Evolutionary conservation across 2,329 filamentous ascomycete species (phyloP).

Genomic region (Chaetomium strumarium): DNA sequence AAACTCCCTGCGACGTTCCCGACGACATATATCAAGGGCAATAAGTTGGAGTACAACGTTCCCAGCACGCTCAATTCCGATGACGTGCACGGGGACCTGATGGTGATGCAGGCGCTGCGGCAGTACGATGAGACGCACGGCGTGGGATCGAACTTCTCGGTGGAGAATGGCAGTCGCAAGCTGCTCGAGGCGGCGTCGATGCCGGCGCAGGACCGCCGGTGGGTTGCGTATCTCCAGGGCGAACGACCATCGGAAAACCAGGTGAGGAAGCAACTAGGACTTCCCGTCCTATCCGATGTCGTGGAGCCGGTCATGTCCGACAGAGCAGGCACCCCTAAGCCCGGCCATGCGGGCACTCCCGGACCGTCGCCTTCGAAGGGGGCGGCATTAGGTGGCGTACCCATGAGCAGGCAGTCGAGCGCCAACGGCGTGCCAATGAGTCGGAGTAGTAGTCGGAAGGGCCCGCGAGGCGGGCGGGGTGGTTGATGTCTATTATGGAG

Average conservation of each 20-base stretch:
- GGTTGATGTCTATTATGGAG: slow-evolving; percentile 3
- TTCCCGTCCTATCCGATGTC: slow-evolving; percentile 32
- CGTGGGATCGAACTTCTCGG: slow-evolving; percentile 50
- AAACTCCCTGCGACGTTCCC: slow-evolving; percentile 54
- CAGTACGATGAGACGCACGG: slow-evolving; percentile 50
- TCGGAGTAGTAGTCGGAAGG: slow-evolving; percentile 44
- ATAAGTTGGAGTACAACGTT: slow-evolving; percentile 51
- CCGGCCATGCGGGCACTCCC: slow-evolving; percentile 22
- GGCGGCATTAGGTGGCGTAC: slow-evolving; percentile 40
- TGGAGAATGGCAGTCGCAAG: slow-evolving; percentile 46
- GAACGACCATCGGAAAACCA: slow-evolving; percentile 43
- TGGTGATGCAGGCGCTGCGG: slow-evolving; percentile 53
- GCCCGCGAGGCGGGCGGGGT: slow-evolving; percentile 26
- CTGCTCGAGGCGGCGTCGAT: slow-evolving; percentile 50
- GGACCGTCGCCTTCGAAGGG: slow-evolving; percentile 29
- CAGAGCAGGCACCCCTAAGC: slow-evolving; percentile 22
- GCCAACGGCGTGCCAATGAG: slow-evolving; percentile 30
- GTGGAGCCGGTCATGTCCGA: slow-evolving; percentile 21
- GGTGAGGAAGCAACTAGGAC: slow-evolving; percentile 45
- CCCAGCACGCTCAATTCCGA: slow-evolving; percentile 45
- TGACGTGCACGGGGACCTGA: slow-evolving; percentile 49
- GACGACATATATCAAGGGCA: slow-evolving; percentile 53
- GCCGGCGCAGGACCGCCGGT: slow-evolving; percentile 42
- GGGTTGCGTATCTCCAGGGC: slow-evolving; percentile 43
- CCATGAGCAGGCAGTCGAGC: slow-evolving; percentile 52